Base-by-base conservation (phyloP, 2,329 filamentous ascomycete genomes). In the Pseudogymnoascus pannorum region DNA sequence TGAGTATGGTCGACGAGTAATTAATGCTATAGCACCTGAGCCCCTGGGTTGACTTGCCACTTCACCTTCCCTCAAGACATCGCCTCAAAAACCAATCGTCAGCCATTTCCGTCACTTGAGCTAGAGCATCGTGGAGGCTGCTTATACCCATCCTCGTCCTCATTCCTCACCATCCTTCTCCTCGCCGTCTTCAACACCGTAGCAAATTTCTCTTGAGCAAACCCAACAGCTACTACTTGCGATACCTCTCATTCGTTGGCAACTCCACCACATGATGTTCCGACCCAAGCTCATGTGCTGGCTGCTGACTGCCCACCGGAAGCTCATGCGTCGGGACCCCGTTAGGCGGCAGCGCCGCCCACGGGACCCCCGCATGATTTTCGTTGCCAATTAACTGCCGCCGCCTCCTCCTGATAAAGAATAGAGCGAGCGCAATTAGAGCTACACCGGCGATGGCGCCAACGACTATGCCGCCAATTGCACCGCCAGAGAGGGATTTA, bases 341-440 rank as follows among this genome's bases (percentile, higher is more conserved):
- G 3, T 29, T 14, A 22, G 22, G 42, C 42, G 22, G 42, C 14
- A 29, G 2, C 22, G 42, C 22, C 42, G 22, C 42, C 22, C 22
- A 29, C 22, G 42, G 42, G 7, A 29, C 14, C 7, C 22, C 22
- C 42, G 9, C 42, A 2, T 51, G 24, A 4, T 26, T 16, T 3
- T 16, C 14, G 12, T 5, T 48, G n/a, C n/a, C n/a, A n/a, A n/a
- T n/a, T n/a, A n/a, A n/a, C 42, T 7, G 12, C 5, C 26, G 22
- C 3, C 22, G 42, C 42, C 42, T 6, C 42, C 66, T 65, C 59
- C 57, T 60, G 14, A 60, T 6, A 9, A 60, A 35, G 59, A 60
- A 57, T 26, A 51, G 18, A 2, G n/a, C 36, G 29, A 48, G 33
- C n/a, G 42, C 59, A 12, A 48, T 20, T 8, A 60, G 12, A 1